These are phyloP conservation scores for Trichoderma atroviride DNA, from an alignment of 2,329 filamentous ascomycete species.

Conservation along the genomic window DNA sequence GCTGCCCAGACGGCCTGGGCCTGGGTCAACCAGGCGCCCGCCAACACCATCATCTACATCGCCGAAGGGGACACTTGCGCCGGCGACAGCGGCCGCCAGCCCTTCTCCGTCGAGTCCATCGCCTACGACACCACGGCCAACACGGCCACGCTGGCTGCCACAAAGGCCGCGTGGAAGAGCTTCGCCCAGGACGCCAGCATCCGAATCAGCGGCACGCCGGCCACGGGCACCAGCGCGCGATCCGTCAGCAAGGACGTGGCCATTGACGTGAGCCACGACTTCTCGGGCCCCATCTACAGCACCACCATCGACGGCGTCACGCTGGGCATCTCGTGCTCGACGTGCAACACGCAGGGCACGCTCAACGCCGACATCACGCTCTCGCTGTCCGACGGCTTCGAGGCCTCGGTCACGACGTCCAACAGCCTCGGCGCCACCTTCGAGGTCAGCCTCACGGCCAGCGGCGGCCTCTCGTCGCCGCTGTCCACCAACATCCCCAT, in stretches of 20 bases:
- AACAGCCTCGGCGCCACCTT: slow-evolving; percentile 17
- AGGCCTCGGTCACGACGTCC: slow-evolving; percentile 13
- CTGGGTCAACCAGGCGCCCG: slow-evolving; percentile 18
- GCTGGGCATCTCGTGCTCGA: slow-evolving; percentile 1
- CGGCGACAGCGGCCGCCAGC: slow-evolving; percentile 22
- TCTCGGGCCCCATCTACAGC: slow-evolving; percentile 13
- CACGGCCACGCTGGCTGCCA: slow-evolving; percentile 1
- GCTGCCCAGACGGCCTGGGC: slow-evolving; percentile 17
- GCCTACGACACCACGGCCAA: slow-evolving; percentile 7
- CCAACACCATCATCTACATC: slow-evolving; percentile 23
- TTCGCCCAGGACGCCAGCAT: slow-evolving; percentile 21
- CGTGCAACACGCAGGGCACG: slow-evolving; percentile 19
- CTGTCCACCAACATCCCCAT: slow-evolving; percentile 9
- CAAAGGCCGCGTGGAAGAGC: slow-evolving; percentile 3
- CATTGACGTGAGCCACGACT: slow-evolving; percentile 17
- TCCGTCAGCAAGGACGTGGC: background rate
- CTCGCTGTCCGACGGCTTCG: slow-evolving; percentile 12
- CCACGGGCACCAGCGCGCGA: background rate
- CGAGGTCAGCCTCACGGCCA: slow-evolving; percentile 9
- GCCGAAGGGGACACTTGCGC: slow-evolving; percentile 18
- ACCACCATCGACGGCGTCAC: slow-evolving; percentile 10
- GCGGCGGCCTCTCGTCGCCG: background rate
- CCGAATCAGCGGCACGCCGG: background rate
- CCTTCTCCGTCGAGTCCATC: slow-evolving; percentile 20
- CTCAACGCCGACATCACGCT: slow-evolving; percentile 19